Evolutionary conservation across 768 basidiomycete species (phyloP), one percentile per base, ranked within the genome.

Genomic region (Tricholoma furcatifolium): DNA sequence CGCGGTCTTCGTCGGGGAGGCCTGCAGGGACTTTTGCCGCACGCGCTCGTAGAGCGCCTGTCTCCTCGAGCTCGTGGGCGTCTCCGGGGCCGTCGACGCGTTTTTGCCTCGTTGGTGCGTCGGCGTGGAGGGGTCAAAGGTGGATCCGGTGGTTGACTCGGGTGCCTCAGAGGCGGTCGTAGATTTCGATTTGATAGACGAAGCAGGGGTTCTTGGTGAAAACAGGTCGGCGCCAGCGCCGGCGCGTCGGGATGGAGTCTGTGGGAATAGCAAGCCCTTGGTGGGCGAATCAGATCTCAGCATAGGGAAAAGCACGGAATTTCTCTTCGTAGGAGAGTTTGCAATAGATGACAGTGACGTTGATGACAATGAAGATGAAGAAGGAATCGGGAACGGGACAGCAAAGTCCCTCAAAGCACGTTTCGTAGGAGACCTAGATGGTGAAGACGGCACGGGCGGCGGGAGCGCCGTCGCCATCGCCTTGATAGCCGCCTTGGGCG

Each of bases 11-110:
- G 80, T 81, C 0, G 91, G 90, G 8, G 87, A 83, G 34, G 75
- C 70, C 1, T 82, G 81, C 48, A 91, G 65, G 4, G 89, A 91
- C 51, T 81, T 79, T 61, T 87, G 85, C 15, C 86, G 85, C 42
- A 93, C 73, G 36, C 91, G 87, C 58, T 93, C 91, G 60, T 89
- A 90, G 1, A 93, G 72, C 7, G 91, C 91, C 61, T 85, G 83
- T 41, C 91, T 79, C 40, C 91, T 80, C 32, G 91, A 87, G 32
- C 84, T 84, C 14, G 81, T 81, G 1, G 90, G 89, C 5, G 88
- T 91, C 57, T 81, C 69, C 4, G 85, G 80, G 23, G 79, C 77
- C 1, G 87, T 86, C 40, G 70, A 58, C 1, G 83, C 81, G 44
- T 73, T 66, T 30, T 74, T 43, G 12, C 83, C 85, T 47, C 75